Percentiles rank a stretch among this genome's conserved stretches.
Evolutionary conservation across 805 yeast species (phyloP).

Genomic region (Kazachstania psychrophila): DNA sequence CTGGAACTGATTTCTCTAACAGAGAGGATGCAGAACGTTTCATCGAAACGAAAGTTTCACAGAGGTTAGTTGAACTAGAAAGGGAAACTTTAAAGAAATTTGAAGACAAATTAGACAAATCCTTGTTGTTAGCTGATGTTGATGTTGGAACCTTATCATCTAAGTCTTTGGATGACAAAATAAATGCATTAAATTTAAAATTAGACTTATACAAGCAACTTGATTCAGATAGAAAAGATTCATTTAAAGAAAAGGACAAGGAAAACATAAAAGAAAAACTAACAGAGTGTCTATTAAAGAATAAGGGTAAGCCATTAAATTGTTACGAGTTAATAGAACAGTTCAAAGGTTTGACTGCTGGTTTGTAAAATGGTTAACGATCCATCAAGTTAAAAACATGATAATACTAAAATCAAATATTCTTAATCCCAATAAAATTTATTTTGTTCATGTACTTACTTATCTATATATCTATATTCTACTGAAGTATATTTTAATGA

Average conservation of each 20-base stretch:
- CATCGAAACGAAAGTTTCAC: slow-evolving; percentile 55
- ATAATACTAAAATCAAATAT: no score
- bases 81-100: slow-evolving; percentile 43
- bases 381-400: no score
- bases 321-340: slow-evolving; percentile 75
- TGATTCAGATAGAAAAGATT: slow-evolving; percentile 17
- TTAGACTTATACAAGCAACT: slow-evolving; percentile 32
- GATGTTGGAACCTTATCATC: slow-evolving; percentile 30
- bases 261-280: slow-evolving; percentile 40
- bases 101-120: slow-evolving; percentile 38
- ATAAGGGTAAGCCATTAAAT: slow-evolving; percentile 57
- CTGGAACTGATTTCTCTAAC: slow-evolving; percentile 63
- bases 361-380: slow-evolving; percentile 7
- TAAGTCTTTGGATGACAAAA: slow-evolving; percentile 33
- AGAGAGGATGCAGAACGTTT: slow-evolving; percentile 58
- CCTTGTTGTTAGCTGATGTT: slow-evolving; percentile 29
- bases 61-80: slow-evolving; percentile 47
- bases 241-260: slow-evolving; percentile 24
- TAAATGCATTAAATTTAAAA: slow-evolving; percentile 31
- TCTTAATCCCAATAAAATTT: no score
- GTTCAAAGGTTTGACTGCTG: slow-evolving; percentile 51
- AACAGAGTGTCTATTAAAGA: slow-evolving; percentile 47
- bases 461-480: background rate
- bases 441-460: slow-evolving; percentile 1
- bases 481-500: no score